Conservation (phyloP, 1,139 yeast species). For the Yamadazyma siamensis region DNA sequence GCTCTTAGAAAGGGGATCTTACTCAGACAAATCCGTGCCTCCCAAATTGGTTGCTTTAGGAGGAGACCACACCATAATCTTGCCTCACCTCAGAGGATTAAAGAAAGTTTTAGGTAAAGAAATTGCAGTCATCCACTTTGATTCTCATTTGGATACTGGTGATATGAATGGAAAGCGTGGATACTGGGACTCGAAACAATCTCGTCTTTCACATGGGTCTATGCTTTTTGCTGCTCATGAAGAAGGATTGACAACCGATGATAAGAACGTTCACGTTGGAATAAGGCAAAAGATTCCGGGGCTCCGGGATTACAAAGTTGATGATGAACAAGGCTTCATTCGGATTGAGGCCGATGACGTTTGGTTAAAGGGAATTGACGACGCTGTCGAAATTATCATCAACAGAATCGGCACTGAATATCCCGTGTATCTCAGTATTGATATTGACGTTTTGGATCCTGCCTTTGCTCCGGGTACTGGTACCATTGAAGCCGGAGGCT, state of each 20-base stretch:
- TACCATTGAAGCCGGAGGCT: constrained; percentile 54
- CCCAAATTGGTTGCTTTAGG: constrained; percentile 49
- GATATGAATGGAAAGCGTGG: constrained; percentile 31
- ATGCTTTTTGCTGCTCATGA: constrained; percentile 57
- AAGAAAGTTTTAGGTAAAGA: constrained; percentile 39
- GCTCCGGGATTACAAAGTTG: constrained; percentile 39
- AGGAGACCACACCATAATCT: constrained; percentile 55
- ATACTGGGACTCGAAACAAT: constrained; percentile 12
- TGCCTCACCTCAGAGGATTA: constrained; percentile 47
- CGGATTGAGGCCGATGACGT: constrained; percentile 46
- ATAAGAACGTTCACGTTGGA: constrained; percentile 49
- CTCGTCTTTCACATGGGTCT: constrained; percentile 47
- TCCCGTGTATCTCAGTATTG: constrained; percentile 52
- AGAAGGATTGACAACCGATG: constrained; percentile 43
- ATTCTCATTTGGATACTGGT: constrained; percentile 61
- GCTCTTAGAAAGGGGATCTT: constrained; percentile 42
- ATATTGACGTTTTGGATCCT: constrained; percentile 55
- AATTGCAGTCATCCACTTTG: constrained; percentile 46
- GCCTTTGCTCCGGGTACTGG: constrained; percentile 55
- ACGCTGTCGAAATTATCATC: constrained; percentile 31
- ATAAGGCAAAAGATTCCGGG: constrained; percentile 51
- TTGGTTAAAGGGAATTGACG: constrained; percentile 40
- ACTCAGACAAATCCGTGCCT: constrained; percentile 35
- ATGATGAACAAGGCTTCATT: constrained; percentile 45
- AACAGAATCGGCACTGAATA: constrained; percentile 13